Percentiles rank a stretch among this genome's conserved stretches.
These are phyloP conservation scores for Globisporangium canariense DNA, from an alignment of 352 stramenopile species.

Conservation along the genomic window DNA sequence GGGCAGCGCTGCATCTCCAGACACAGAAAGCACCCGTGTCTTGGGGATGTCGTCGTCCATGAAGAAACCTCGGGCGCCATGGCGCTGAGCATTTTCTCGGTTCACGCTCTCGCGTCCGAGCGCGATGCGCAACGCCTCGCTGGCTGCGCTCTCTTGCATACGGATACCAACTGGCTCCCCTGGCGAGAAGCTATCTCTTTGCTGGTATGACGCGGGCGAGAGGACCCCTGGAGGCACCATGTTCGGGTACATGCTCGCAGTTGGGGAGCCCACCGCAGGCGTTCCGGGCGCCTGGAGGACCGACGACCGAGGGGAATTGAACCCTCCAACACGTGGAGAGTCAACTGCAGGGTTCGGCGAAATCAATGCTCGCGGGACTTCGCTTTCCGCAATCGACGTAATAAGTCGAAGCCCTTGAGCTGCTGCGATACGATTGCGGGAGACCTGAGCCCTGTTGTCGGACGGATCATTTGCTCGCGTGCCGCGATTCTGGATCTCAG, in stretches of 20 bases:
- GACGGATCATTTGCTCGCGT: constrained; percentile 25
- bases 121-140: constrained; percentile 68
- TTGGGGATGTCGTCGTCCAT: constrained; percentile 36
- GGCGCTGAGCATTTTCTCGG: constrained; percentile 42
- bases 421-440: constrained; percentile 32
- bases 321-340: constrained; percentile 73
- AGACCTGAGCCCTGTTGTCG: constrained; percentile 21
- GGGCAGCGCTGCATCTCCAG: constrained; percentile 14
- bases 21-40: constrained; percentile 29
- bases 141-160: constrained; percentile 37
- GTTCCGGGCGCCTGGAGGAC: constrained; percentile 72
- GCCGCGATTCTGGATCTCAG: constrained; percentile 81
- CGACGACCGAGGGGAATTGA: constrained; percentile 71
- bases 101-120: constrained; percentile 71
- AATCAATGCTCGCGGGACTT: constrained; percentile 75
- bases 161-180: constrained; percentile 21
- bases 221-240: constrained; percentile 44
- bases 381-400: constrained; percentile 76
- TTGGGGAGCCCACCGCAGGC: constrained; percentile 46
- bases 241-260: constrained; percentile 45
- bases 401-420: constrained; percentile 77
- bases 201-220: constrained; percentile 81
- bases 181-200: constrained; percentile 59
- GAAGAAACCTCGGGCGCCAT: constrained; percentile 15
- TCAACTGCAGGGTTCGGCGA: constrained; percentile 85